Conservation (phyloP, 2,329 filamentous ascomycete genomes). For the Aspergillus neotritici region DNA sequence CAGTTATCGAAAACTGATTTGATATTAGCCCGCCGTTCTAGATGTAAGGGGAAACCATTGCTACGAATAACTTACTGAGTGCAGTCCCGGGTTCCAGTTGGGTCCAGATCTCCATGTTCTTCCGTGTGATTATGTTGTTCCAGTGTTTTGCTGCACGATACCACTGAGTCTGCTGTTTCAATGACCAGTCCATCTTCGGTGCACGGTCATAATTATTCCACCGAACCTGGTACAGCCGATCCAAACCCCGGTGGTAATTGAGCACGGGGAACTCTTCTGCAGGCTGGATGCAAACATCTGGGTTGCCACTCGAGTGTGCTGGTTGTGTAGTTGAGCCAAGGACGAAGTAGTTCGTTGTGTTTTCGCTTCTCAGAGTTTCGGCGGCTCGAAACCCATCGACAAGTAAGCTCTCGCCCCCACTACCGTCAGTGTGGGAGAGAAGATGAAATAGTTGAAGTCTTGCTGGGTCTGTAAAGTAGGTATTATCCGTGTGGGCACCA, state of each 20-base stretch:
- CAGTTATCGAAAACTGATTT: constrained; percentile 85
- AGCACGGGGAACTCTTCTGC: constrained; percentile 66
- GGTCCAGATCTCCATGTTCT: constrained; percentile 67
- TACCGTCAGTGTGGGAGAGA: constrained; percentile 62
- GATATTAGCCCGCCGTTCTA: background rate
- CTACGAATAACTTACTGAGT: constrained; percentile 54
- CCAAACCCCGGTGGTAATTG: constrained; percentile 47
- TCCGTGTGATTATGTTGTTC: constrained; percentile 61
- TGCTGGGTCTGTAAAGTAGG: constrained; percentile 89
- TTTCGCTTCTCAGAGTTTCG: constrained; percentile 49
- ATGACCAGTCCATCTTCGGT: constrained; percentile 53
- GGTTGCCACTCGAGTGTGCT: constrained; percentile 82
- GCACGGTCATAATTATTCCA: constrained; percentile 95
- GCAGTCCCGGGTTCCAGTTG: constrained; percentile 74
- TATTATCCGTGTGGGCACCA: constrained; percentile 85
- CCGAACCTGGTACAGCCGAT: constrained; percentile 58
- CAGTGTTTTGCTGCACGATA: constrained; percentile 75
- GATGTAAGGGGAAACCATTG: background rate
- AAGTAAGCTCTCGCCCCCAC: constrained; percentile 71
- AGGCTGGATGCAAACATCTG: constrained; percentile 73
- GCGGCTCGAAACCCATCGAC: constrained; percentile 83
- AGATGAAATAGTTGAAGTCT: constrained; percentile 91
- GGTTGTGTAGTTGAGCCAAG: constrained; percentile 57
- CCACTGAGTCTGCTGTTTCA: constrained; percentile 57
- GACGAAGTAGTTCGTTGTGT: constrained; percentile 51